Evolutionary conservation across 768 basidiomycete genomes (phyloP).

Genomic region (Boletus rubropictus): DNA sequence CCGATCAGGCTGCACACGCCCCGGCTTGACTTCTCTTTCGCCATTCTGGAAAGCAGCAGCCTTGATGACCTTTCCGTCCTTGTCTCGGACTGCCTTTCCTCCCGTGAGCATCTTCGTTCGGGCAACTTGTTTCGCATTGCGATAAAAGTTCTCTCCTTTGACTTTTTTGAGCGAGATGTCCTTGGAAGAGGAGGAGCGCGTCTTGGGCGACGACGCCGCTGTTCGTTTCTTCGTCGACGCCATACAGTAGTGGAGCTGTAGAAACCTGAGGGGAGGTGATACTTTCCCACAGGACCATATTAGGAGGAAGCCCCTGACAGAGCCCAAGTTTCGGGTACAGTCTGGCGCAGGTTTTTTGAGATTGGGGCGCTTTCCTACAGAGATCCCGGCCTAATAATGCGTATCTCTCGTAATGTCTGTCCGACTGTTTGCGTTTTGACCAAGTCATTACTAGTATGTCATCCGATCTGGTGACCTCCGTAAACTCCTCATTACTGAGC

Average conservation of each 20-base stretch:
- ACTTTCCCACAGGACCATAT: conserved; percentile 12
- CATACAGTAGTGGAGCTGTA: conserved; percentile 16
- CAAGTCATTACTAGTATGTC: too few species aligned
- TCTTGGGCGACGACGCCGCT: conserved; percentile 28
- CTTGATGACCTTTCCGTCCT: conserved; percentile 86
- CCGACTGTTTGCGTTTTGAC: neutral
- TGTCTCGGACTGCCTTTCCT: conserved; percentile 86
- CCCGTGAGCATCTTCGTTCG: conserved; percentile 90
- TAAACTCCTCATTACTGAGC: neutral
- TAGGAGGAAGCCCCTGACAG: neutral
- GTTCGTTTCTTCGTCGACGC: conserved; percentile 27
- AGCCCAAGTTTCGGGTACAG: too few species aligned
- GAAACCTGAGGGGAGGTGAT: neutral
- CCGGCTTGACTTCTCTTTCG: conserved; percentile 86
- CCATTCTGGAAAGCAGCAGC: conserved; percentile 95
- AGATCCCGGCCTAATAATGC: too few species aligned
- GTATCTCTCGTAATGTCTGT: neutral
- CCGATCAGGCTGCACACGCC: conserved; percentile 90
- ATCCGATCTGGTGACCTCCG: too few species aligned
- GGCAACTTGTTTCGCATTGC: conserved; percentile 83
- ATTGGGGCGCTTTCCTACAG: neutral
- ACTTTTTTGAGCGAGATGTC: conserved; percentile 57
- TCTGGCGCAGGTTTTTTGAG: too few species aligned
- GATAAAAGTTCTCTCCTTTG: conserved; percentile 97
- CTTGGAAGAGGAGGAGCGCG: conserved; percentile 42